Evolutionary conservation across 305 asterid species (phyloP), one percentile per base, ranked within the genome.

Genomic region (Euphrasia arctica): DNA sequence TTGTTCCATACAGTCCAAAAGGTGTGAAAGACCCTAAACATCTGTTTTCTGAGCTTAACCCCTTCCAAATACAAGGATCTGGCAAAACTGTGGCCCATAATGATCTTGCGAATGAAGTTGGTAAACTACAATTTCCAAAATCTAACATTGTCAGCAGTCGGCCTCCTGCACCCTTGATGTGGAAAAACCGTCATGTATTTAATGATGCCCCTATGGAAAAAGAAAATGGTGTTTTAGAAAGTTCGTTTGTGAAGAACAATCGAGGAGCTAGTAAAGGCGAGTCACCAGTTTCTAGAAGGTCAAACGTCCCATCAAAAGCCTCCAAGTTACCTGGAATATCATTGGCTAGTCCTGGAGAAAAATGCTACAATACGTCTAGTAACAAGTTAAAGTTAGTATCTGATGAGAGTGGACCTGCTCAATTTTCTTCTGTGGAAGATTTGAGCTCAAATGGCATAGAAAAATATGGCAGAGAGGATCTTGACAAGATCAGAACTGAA

Each of bases 41-140:
- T 84, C 95, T 89, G 56, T 94, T 91, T 77, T 86, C 98, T 29
- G 98, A 94, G 75, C 97, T 94, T 55, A 94, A 94, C 74, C 98
- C 99, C 14, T 94, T 94, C 83, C 98, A 80, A 68, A 68, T 83
- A 62, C 89, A 91, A 82, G 95, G 87, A 67, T 77, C 97, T 62
- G 91, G 85, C 66, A 89, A 82, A 67, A 64, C 77, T 70, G 73
- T 75, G 51, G 68, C 70, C 71, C 86, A 83, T 69, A 86, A 77
- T 66, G 81, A 76, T 71, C 78, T 75, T 70, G 69, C 74, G 52
- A 85, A 82, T 69, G 82, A 77, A 70, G 78, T 79, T 69, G 85
- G 83, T 58, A 87, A 78, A 67, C 61, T 83, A 68, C 89, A 80
- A 54, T 78, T 75, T 75, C 73, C 90, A 42, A 83, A 82, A 70